These are phyloP conservation scores for Ceratocystiopsis brevicomis DNA, from an alignment of 2,329 filamentous ascomycete species.

Conservation along the genomic window DNA sequence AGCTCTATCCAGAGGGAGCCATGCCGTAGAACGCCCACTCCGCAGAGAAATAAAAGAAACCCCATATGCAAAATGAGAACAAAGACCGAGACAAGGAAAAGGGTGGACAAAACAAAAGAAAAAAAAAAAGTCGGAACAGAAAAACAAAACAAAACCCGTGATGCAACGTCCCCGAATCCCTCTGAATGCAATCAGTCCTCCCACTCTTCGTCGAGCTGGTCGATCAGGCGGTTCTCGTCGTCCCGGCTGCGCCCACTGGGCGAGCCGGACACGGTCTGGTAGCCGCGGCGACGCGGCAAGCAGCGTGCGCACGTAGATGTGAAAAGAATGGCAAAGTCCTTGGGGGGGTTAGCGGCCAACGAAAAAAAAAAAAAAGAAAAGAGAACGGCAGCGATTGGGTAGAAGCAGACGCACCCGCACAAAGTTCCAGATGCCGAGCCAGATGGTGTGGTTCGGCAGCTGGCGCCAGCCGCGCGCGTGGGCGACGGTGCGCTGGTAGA, in stretches of 20 bases:
- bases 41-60: too few relatives aligned
- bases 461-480: conserved; percentile 92
- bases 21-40: too few relatives aligned
- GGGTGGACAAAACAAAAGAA: neutral
- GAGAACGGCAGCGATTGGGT: neutral
- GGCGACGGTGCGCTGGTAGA: conserved; percentile 87
- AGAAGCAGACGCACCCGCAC: conserved; percentile 43
- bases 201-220: conserved; percentile 94
- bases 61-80: too few relatives aligned
- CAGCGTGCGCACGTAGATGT: conserved; percentile 51
- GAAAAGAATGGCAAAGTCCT: conserved; percentile 49
- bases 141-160: neutral
- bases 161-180: neutral
- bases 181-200: conserved; percentile 36
- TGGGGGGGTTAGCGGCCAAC: too few relatives aligned
- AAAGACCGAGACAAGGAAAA: neutral
- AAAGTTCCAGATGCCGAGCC: conserved; percentile 74
- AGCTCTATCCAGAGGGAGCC: too few relatives aligned
- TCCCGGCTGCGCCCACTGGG: conserved; percentile 39
- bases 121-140: neutral
- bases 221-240: conserved; percentile 84
- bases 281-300: conserved; percentile 45
- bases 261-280: conserved; percentile 41
- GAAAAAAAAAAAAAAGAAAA: neutral
- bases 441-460: conserved; percentile 82